Evolutionary conservation across 768 basidiomycete genomes (phyloP), one percentile per base, ranked within the genome.

Genomic region (Paxillus involutus): DNA sequence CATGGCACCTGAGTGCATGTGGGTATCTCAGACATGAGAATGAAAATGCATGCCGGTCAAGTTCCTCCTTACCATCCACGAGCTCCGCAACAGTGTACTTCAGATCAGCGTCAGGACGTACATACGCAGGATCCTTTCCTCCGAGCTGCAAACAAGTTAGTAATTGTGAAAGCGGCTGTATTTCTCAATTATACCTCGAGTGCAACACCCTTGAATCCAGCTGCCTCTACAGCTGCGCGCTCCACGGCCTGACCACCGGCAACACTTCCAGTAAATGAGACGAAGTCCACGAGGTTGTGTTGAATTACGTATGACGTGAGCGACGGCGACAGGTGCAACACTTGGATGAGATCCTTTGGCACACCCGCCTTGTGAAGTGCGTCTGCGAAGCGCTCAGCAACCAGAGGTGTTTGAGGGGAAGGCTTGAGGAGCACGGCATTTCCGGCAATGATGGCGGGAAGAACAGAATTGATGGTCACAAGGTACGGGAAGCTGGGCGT

Each of bases 51-150:
- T n/a, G 2, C 10, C 26, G 19, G 48, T 16, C 36, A 6, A 35
- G 8, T 26, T 17, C 21, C 19, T 14, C 60, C 76, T 46, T 52
- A 88, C 94, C 96, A 71, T 99, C 97, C 2, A 94, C 94, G 3
- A 98, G 81, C 63, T 98, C 88, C 21, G 83, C 80, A 12, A 84
- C 86, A 0, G 94, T 88, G 63, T 89, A 98, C 11, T 83, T 81
- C 1, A 97, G 64, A 71, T 97, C 84, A 0, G 89, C 93, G 68
- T 98, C 96, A 2, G 81, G 73, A 21, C 94, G 77, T 6, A 99
- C 94, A 64, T 98, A 99, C 2, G 96, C 97, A 3, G 97, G 94
- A 65, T 99, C 97, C 71, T 99, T 98, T 1, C 97, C 97, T 2
- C 97, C 97, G 14, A 99, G 83, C 89, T 93, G 59, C 17, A 30